Percentiles rank a stretch among this genome's conserved stretches.
These are phyloP conservation scores for Aureobasidium subglaciale DNA, from an alignment of 2,329 filamentous ascomycete species.

Conservation along the genomic window DNA sequence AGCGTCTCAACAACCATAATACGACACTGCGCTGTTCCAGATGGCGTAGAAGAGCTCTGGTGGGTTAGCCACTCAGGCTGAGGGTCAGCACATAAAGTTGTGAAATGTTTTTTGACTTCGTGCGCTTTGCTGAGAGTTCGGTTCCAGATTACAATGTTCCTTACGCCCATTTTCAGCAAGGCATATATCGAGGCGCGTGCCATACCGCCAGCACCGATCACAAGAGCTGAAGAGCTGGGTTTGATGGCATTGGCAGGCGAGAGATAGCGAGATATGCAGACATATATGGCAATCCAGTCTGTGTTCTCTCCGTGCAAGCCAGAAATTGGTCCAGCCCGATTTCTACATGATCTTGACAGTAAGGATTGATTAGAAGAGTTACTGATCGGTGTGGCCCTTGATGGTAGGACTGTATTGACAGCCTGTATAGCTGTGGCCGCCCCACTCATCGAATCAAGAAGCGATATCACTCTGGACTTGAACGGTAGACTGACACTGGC, in stretches of 20 bases:
- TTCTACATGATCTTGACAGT: constrained; percentile 33
- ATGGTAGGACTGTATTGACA: constrained; percentile 67
- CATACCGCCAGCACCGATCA: constrained; percentile 64
- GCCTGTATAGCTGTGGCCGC: constrained; percentile 70
- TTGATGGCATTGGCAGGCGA: constrained; percentile 61
- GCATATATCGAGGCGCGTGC: constrained; percentile 70
- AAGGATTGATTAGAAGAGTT: constrained; percentile 43
- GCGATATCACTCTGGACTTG: constrained; percentile 62
- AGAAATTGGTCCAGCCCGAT: constrained; percentile 58
- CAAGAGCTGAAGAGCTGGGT: constrained; percentile 44
- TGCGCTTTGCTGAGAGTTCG: constrained; percentile 61
- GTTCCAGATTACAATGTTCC: constrained; percentile 69
- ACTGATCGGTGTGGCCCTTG: constrained; percentile 53
- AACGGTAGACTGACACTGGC: constrained; percentile 66
- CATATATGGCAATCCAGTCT: constrained; percentile 72
- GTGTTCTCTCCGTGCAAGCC: constrained; percentile 74
- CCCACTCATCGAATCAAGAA: constrained; percentile 59
- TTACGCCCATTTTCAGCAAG: constrained; percentile 69
- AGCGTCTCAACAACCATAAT: constrained; percentile 55
- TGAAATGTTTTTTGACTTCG: constrained; percentile 63
- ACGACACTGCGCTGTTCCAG: constrained; percentile 15
- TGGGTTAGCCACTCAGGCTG: background rate
- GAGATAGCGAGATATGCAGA: constrained; percentile 63
- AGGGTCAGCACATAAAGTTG: constrained; percentile 38
- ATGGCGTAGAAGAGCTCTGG: constrained; percentile 15